phyloP scores from a whole-genome alignment of 2,329 filamentous ascomycete genomes.

The Teratosphaeria nubilosa region DNA sequence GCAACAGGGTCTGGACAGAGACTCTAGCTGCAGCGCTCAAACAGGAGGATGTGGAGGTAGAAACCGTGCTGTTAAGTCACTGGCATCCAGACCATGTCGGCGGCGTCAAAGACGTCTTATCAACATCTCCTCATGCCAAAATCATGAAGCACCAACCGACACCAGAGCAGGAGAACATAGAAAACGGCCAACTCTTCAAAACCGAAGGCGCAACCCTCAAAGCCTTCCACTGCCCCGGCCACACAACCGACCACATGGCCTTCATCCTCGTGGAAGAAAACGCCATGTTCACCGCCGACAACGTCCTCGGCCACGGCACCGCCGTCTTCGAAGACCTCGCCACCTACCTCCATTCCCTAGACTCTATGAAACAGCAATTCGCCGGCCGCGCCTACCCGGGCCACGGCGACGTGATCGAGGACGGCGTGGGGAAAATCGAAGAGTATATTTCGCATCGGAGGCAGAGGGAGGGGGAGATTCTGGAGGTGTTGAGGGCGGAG shows the following conservation, averaged over 20 bases:
- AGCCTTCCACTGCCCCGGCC: conserved; percentile 61
- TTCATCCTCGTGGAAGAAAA: conserved; percentile 68
- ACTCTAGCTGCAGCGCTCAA: conserved; percentile 55
- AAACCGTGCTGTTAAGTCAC: conserved; percentile 71
- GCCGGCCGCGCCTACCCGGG: conserved; percentile 70
- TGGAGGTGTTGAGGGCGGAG: conserved; percentile 47
- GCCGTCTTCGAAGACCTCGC: conserved; percentile 71
- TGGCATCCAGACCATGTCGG: conserved; percentile 84
- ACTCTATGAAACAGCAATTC: conserved; percentile 58
- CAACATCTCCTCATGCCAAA: conserved; percentile 32
- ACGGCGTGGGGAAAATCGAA: conserved; percentile 59
- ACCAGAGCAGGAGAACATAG: conserved; percentile 34
- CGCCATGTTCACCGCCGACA: conserved; percentile 81
- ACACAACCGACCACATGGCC: conserved; percentile 73
- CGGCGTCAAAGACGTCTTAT: conserved; percentile 61
- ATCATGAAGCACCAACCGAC: conserved; percentile 13
- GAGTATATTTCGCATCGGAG: conserved; percentile 79
- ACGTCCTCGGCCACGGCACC: conserved; percentile 77
- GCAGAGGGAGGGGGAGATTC: conserved; percentile 67
- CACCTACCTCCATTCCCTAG: conserved; percentile 58
- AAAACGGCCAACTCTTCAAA: conserved; percentile 45
- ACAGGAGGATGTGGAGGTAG: conserved; percentile 58
- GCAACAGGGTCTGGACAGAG: conserved; percentile 60
- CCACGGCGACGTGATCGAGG: conserved; percentile 68
- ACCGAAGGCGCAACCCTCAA: conserved; percentile 56